phyloP scores from a whole-genome alignment of 352 stramenopile species.

The Nothophytophthora sp. region DNA sequence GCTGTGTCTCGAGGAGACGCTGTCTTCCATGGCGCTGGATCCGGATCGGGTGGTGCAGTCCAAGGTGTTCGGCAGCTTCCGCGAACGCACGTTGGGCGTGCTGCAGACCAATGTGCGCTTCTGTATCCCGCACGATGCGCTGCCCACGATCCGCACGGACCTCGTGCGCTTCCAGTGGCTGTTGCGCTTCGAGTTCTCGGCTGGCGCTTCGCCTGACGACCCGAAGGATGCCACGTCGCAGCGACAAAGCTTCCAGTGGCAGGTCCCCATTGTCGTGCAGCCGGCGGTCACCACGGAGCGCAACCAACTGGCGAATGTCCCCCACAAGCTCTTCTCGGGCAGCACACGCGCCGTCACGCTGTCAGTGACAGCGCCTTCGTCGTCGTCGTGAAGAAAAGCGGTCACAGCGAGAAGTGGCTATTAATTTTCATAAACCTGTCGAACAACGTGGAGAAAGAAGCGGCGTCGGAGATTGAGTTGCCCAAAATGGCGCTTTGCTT shows the following conservation, averaged over 20 bases:
- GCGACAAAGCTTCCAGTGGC: conserved; percentile 53
- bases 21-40: conserved; percentile 54
- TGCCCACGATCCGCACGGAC: conserved; percentile 57
- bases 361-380: not conserved
- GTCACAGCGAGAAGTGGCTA: too few species aligned
- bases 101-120: conserved; percentile 64
- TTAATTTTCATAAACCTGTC: too few species aligned
- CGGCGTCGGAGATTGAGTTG: too few species aligned
- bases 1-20: conserved; percentile 53
- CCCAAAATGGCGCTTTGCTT: too few species aligned
- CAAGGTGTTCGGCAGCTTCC: conserved; percentile 46
- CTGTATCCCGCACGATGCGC: conserved; percentile 53
- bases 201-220: conserved; percentile 9
- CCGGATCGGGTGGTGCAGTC: conserved; percentile 55
- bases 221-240: not conserved
- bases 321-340: conserved; percentile 54
- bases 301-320: conserved; percentile 47
- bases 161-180: conserved; percentile 63
- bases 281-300: conserved; percentile 27
- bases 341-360: conserved; percentile 32
- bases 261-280: conserved; percentile 53
- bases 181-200: conserved; percentile 65
- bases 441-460: too few species aligned
- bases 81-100: conserved; percentile 43
- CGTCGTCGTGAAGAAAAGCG: too few species aligned